Percentiles rank a stretch among this genome's conserved stretches.
Evolutionary conservation across 1,284 basidiomycete species (phyloP).

Genomic region (Tilletiaria anomala): DNA sequence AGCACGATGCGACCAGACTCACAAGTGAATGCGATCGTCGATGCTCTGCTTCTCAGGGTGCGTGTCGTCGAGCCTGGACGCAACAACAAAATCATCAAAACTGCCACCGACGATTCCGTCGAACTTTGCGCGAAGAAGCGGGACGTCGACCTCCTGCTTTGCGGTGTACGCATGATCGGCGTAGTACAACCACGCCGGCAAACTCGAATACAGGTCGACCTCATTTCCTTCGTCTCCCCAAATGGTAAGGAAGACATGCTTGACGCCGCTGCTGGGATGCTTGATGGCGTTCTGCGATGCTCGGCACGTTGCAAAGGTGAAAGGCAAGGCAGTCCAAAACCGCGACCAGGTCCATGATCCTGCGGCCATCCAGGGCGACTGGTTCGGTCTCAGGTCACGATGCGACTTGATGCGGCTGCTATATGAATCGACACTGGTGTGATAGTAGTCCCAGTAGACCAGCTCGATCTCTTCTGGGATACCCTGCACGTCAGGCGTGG

Average conservation of each 20-base stretch:
- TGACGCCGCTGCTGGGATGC: constrained; percentile 20
- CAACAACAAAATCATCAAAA: constrained; percentile 40
- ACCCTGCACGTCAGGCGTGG: constrained; percentile 8
- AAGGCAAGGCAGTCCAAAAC: constrained; percentile 41
- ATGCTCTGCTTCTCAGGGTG: constrained; percentile 6
- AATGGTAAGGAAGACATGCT: constrained; percentile 39
- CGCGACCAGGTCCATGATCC: constrained; percentile 41
- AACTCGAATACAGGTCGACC: constrained; percentile 18
- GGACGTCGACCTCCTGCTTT: constrained; percentile 23
- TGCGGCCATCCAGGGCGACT: constrained; percentile 37
- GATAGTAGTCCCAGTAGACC: constrained; percentile 36
- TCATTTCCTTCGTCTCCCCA: constrained; percentile 43
- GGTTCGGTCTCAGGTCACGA: constrained; percentile 1
- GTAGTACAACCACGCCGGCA: constrained; percentile 32
- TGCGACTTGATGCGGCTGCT: constrained; percentile 36
- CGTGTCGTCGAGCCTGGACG: constrained; percentile 34
- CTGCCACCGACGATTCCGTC: constrained; percentile 34
- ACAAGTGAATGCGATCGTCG: constrained; percentile 30
- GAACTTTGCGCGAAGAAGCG: constrained; percentile 16
- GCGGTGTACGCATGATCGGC: constrained; percentile 34
- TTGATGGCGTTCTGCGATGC: constrained; percentile 39
- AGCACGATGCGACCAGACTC: too few relatives aligned
- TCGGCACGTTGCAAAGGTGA: constrained; percentile 39
- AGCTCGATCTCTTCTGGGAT: constrained; percentile 33
- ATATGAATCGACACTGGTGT: constrained; percentile 32